These are phyloP conservation scores for Fusarium mundagurra DNA, from an alignment of 2,329 filamentous ascomycete genomes.

Conservation along the genomic window DNA sequence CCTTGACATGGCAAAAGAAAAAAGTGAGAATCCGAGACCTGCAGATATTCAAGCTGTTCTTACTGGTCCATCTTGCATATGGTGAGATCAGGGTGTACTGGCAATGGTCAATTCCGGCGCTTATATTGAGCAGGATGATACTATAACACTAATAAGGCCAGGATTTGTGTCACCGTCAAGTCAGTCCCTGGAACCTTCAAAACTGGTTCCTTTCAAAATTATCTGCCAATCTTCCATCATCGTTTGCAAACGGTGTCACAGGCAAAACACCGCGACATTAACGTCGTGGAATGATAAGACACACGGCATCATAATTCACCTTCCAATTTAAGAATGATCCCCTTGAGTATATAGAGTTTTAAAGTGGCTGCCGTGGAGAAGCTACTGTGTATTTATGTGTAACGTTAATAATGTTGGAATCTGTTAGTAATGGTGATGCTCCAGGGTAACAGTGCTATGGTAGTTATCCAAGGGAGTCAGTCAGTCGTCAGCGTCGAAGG, in stretches of 20 bases:
- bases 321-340: neutral
- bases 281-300: neutral
- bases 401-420: neutral
- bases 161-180: neutral
- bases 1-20: neutral
- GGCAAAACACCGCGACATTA: neutral
- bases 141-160: neutral
- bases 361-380: neutral
- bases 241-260: neutral
- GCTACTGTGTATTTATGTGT: neutral
- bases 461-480: neutral
- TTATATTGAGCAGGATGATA: neutral
- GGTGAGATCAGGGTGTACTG: conserved; percentile 3
- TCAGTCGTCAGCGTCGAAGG: neutral
- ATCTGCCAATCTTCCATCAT: neutral
- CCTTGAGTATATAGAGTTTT: conserved; percentile 1
- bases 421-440: neutral
- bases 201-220: neutral
- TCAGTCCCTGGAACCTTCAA: neutral
- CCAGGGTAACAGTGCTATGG: neutral
- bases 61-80: conserved; percentile 17
- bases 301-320: neutral
- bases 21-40: conserved; percentile 16
- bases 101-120: neutral
- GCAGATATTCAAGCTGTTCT: conserved; percentile 10